Percentiles rank a stretch among this genome's conserved stretches.
Conservation (phyloP, 2,329 filamentous ascomycete genomes). For the Trichothecium roseum region DNA sequence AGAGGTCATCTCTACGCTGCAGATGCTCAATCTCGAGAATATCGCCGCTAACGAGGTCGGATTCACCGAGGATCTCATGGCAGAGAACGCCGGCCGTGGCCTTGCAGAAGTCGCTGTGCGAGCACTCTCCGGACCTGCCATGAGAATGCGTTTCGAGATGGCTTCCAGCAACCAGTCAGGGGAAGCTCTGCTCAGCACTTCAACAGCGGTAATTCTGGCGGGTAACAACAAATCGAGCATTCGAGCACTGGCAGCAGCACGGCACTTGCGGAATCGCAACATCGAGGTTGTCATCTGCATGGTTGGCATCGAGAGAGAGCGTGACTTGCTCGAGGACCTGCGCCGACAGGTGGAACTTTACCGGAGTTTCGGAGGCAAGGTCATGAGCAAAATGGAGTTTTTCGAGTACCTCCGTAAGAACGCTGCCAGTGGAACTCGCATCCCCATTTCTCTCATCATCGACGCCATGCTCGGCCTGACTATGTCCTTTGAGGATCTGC, state of each 20-base stretch:
- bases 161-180: conserved; percentile 25
- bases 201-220: conserved; percentile 63
- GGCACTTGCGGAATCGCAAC: conserved; percentile 78
- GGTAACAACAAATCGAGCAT: conserved; percentile 91
- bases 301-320: conserved; percentile 73
- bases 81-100: conserved; percentile 81
- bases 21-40: conserved; percentile 89
- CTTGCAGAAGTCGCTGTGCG: conserved; percentile 75
- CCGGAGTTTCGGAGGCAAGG: conserved; percentile 68
- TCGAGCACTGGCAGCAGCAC: conserved; percentile 72
- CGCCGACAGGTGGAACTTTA: conserved; percentile 76
- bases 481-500: conserved; percentile 78
- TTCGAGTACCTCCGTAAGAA: conserved; percentile 48
- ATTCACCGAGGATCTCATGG: conserved; percentile 79
- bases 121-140: conserved; percentile 53
- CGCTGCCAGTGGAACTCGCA: conserved; percentile 26
- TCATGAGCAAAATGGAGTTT: conserved; percentile 51
- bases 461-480: conserved; percentile 84
- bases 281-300: conserved; percentile 74
- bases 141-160: conserved; percentile 39
- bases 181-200: conserved; percentile 17
- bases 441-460: conserved; percentile 67
- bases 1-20: conserved; percentile 59
- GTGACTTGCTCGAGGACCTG: conserved; percentile 70
- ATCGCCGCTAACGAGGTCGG: conserved; percentile 81